Percentiles rank a stretch among this genome's conserved stretches.
Evolutionary conservation across 2,329 filamentous ascomycete genomes (phyloP).

Genomic region (Fusarium humuli): DNA sequence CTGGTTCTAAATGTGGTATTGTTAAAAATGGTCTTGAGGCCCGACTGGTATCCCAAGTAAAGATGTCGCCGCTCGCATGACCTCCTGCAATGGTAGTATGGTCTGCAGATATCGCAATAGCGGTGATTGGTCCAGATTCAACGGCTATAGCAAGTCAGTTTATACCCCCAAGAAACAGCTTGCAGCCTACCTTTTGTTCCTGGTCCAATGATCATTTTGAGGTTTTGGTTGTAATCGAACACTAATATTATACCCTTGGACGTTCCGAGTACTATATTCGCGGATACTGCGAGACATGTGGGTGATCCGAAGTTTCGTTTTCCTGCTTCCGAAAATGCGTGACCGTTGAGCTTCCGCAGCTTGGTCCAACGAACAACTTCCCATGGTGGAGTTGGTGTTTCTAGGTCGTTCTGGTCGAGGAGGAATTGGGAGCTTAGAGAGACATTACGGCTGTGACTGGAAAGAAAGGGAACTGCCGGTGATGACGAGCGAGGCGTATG

Average conservation of each 20-base stretch:
- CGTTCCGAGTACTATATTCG: slow-evolving; percentile 89
- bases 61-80: slow-evolving; percentile 90
- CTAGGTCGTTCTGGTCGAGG: slow-evolving; percentile 71
- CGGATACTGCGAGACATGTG: slow-evolving; percentile 89
- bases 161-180: not conserved
- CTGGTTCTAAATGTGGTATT: slow-evolving; percentile 80
- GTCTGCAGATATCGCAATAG: slow-evolving; percentile 91
- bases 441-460: slow-evolving; percentile 81
- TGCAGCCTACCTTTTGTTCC: slow-evolving; percentile 81
- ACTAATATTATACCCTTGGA: slow-evolving; percentile 94
- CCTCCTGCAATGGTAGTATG: slow-evolving; percentile 92
- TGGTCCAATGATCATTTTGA: slow-evolving; percentile 93
- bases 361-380: slow-evolving; percentile 97
- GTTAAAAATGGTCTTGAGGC: slow-evolving; percentile 89
- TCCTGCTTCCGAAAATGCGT: slow-evolving; percentile 92
- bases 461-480: slow-evolving; percentile 80
- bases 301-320: slow-evolving; percentile 92
- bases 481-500: slow-evolving; percentile 77
- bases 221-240: slow-evolving; percentile 96
- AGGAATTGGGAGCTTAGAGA: slow-evolving; percentile 80
- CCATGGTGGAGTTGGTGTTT: slow-evolving; percentile 86
- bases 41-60: slow-evolving; percentile 92
- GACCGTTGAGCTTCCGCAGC: slow-evolving; percentile 86
- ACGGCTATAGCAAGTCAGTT: slow-evolving; percentile 70
- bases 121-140: slow-evolving; percentile 88